Conservation (phyloP, 2,329 filamentous ascomycete species). For the Aspergillus ruber region DNA sequence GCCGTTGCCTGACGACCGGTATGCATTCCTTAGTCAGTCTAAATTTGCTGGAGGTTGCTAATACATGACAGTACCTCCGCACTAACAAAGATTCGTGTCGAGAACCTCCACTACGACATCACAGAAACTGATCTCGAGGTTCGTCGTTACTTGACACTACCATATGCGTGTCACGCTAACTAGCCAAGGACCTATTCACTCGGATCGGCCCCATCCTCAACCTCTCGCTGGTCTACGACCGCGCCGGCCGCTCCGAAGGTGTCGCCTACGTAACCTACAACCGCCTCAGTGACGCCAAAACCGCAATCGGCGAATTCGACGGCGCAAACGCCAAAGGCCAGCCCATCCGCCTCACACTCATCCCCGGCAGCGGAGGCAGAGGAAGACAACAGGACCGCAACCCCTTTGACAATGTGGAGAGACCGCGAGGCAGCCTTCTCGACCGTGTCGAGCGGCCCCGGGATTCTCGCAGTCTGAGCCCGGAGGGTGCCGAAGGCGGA, state of each 20-base stretch:
- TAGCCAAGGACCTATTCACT: constrained; percentile 65
- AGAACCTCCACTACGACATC: constrained; percentile 89
- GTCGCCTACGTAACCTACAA: constrained; percentile 78
- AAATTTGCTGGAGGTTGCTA: constrained; percentile 4
- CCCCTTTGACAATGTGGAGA: constrained; percentile 46
- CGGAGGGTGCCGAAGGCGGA: constrained; percentile 35
- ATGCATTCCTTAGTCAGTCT: constrained; percentile 13
- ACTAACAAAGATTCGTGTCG: constrained; percentile 70
- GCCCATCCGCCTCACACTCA: constrained; percentile 67
- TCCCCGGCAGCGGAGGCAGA: constrained; percentile 44
- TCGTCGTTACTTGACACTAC: constrained; percentile 16
- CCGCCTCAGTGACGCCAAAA: constrained; percentile 60
- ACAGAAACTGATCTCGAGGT: constrained; percentile 78
- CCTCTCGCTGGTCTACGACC: constrained; percentile 73
- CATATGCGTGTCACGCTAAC: not conserved
- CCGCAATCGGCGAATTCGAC: constrained; percentile 74
- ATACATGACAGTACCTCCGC: constrained; percentile 43
- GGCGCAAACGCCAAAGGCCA: constrained; percentile 86
- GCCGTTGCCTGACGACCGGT: constrained; percentile 31
- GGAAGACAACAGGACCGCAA: constrained; percentile 32
- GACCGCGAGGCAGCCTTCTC: constrained; percentile 57
- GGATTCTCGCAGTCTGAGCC: constrained; percentile 38
- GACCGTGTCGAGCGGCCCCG: constrained; percentile 50
- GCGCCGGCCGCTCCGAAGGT: constrained; percentile 80
- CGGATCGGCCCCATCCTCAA: constrained; percentile 66